Evolutionary conservation across 306 rosid species (phyloP).

Genomic region (Citrullus amarus): DNA sequence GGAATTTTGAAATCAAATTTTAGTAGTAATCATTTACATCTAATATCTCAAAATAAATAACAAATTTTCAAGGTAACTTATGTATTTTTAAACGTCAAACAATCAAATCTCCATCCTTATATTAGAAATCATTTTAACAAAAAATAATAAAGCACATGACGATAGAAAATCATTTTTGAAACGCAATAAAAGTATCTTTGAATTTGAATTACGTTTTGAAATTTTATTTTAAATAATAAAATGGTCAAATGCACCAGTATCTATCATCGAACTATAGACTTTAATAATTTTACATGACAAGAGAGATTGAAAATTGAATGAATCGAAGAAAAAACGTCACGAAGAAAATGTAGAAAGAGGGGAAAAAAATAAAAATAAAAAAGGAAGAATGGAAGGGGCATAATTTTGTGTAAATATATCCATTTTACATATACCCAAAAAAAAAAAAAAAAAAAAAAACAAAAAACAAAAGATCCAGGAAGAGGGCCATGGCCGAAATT

Average conservation of each 20-base stretch:
- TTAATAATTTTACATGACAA: background rate
- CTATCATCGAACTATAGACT: background rate
- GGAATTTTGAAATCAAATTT: too few species aligned
- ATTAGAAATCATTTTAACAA: too few species aligned
- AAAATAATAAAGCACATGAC: background rate
- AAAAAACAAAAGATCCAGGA: background rate
- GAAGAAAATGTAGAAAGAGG: background rate
- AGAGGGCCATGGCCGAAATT: background rate
- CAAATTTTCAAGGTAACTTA: background rate
- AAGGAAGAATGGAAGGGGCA: background rate
- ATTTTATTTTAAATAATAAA: background rate
- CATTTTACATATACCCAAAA: background rate
- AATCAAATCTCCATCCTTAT: background rate
- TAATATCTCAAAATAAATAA: background rate
- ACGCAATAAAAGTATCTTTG: background rate
- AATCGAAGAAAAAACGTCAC: background rate
- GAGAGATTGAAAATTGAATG: background rate
- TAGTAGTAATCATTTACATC: too few species aligned
- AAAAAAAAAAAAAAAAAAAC: too few species aligned
- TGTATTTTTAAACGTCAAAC: background rate
- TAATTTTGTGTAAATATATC: background rate
- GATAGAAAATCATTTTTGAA: background rate
- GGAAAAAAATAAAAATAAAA: background rate
- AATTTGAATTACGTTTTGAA: background rate
- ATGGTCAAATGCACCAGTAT: background rate